Base-by-base conservation (phyloP, 345 rosid genomes). In the Melaleuca alternifolia region DNA sequence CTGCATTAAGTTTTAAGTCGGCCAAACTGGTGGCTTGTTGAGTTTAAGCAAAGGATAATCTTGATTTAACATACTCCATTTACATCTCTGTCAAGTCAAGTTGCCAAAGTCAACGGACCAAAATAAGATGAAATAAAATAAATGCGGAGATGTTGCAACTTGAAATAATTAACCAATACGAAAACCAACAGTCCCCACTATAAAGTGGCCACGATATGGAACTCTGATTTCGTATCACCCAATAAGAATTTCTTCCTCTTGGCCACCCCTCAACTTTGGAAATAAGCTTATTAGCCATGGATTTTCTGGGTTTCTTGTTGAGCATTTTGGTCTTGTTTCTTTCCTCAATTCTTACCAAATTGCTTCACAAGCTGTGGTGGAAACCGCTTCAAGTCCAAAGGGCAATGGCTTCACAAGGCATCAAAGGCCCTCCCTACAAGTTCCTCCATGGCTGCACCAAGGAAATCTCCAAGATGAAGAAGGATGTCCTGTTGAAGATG, bases 401-500 rank as follows among this genome's bases (percentile, higher is more conserved):
- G 62, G 21, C 83, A n/a, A 86, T 86, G 53, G 51, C 82, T n/a
- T 37, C 82, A 28, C 88, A 86, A 56, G 88, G 85, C 13, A 83
- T 86, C 53, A 83, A 83, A 53, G 81, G 88, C n/a, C 85, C 85
- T 51, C 82, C 85, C 21, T 86, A 3, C 52, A 83, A 51, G 18
- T 86, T 83, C 85, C 33, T 86, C 82, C 88, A 83, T 86, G 88
- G 88, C 28, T 82, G 8, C 82, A 86, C 85, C 51, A 61, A 51
- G 59, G 88, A 82, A 77, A 59, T 61, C 5, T 41, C 23, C 16
- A 52, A 33, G 81, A 50, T 86, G 85, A 86, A 51, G 20, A 59
- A 37, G 79, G 82, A 86, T 75, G 88, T 65, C 5, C 28, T n/a
- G 75, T n/a, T 61, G 75, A 61, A 30, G 37, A 61, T 61, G 56